phyloP scores from a whole-genome alignment of 2,329 filamentous ascomycete genomes.

The Pseudofabraea citricarpa region DNA sequence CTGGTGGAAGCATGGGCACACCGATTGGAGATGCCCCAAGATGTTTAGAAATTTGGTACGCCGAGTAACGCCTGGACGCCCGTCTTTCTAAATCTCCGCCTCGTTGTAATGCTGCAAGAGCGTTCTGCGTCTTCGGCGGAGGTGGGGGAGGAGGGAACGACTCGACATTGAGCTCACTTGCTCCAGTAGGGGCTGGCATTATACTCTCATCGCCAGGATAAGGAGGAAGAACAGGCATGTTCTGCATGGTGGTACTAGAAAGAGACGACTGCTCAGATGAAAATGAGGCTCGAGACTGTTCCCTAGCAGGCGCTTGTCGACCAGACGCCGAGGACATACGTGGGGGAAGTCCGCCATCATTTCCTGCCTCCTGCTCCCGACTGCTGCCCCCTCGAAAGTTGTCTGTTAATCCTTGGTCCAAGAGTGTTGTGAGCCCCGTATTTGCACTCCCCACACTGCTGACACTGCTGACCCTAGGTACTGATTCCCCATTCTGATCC shows the following conservation, averaged over 20 bases:
- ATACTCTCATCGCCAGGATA: conserved; percentile 59
- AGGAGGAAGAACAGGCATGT: conserved; percentile 67
- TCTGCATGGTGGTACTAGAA: conserved; percentile 73
- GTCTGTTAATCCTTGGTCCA: conserved; percentile 47
- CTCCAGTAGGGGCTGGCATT: conserved; percentile 39
- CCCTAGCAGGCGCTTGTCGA: conserved; percentile 34
- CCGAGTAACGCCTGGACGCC: conserved; percentile 88
- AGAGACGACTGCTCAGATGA: conserved; percentile 59
- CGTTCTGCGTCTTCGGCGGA: conserved; percentile 83
- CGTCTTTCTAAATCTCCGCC: conserved; percentile 89
- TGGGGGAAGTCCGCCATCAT: conserved; percentile 39
- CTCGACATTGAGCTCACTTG: conserved; percentile 44
- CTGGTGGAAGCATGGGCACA: conserved; percentile 79
- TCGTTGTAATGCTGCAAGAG: conserved; percentile 82
- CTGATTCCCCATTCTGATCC: conserved; percentile 30
- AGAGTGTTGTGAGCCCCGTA: conserved; percentile 51
- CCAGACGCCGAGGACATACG: conserved; percentile 30
- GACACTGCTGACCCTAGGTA: conserved; percentile 46
- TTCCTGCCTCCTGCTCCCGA: conserved; percentile 10
- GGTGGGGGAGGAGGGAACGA: conserved; percentile 71
- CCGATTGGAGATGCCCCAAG: conserved; percentile 76
- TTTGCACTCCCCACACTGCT: conserved; percentile 53
- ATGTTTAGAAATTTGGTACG: conserved; percentile 95
- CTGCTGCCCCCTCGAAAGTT: conserved; percentile 15
- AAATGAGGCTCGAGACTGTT: conserved; percentile 46